Evolutionary conservation across 169 alveolate species (phyloP), one percentile per base, ranked within the genome.

Genomic region (Plasmodium blacklocki): DNA sequence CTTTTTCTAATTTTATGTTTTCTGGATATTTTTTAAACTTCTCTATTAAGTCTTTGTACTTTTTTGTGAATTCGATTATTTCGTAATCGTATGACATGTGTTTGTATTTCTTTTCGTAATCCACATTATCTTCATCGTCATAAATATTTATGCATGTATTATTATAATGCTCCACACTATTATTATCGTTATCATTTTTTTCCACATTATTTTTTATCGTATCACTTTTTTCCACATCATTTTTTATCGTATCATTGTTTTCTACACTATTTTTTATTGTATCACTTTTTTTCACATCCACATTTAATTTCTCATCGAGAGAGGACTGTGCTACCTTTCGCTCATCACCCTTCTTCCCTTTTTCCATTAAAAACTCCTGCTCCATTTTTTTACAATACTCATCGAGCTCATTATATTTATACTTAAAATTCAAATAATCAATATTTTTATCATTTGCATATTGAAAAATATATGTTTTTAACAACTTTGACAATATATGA

Each of bases 391-490:
- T 62, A 47, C 90, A 80, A 11, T 67, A 68, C 2, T 68, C 90
- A 80, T 80, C 76, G 15, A 80, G 26, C 63, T 80, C 90, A 26
- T 80, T 80, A 11, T 80, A 80, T 32, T 58, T 68, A 68, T 80
- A 80, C 43, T 80, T 80, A 47, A 80, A 80, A 50, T 80, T 80
- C 50, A 80, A 68, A 80, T 18, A 80, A 49, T 80, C 90, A 6
- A 80, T 56, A 26, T 80, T 67, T 62, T 58, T 80, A 26, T 80
- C 90, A 80, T 80, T 80, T 0, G 92, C 88, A 70, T 94, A 93
- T 39, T 94, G 96, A 52, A 94, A 74, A 4, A 94, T 88, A 58
- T 94, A 94, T 5, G 95, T 72, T 2, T 93, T 89, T 54, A 93
- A 63, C 45, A 94, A 59, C 63, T 92, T 90, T n/a, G 91, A 88